Evolutionary conservation across 495 filamentous ascomycete species (phyloP).

Genomic region (Talaromyces stipitatus): DNA sequence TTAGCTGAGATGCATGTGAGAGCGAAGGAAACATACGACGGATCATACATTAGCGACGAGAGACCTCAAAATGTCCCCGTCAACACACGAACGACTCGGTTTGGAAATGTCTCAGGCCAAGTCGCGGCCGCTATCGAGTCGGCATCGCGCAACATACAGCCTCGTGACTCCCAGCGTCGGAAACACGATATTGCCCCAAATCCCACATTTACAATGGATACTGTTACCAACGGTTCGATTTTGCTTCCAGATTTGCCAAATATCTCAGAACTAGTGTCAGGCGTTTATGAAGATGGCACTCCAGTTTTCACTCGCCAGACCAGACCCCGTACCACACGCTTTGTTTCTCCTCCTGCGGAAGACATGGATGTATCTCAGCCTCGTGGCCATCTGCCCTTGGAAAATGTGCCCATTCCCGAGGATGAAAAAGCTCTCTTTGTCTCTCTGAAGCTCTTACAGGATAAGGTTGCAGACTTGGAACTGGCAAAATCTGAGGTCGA

Average conservation of each 20-base stretch:
- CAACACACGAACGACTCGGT: conserved; percentile 49
- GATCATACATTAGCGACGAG: conserved; percentile 43
- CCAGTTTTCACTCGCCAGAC: conserved; percentile 50
- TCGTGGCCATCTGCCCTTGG: conserved; percentile 43
- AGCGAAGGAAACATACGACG: conserved; percentile 47
- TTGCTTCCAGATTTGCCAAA: conserved; percentile 62
- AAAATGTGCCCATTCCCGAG: conserved; percentile 57
- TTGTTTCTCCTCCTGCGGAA: conserved; percentile 40
- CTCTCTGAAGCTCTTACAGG: conserved; percentile 59
- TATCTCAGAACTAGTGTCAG: conserved; percentile 64
- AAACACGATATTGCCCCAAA: conserved; percentile 10
- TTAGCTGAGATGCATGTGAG: conserved; percentile 49
- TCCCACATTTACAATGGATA: conserved; percentile 20
- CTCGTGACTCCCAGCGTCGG: conserved; percentile 23
- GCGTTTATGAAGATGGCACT: conserved; percentile 57
- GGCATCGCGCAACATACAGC: conserved; percentile 34
- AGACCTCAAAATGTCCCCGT: conserved; percentile 38
- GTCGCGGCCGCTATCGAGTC: conserved; percentile 38
- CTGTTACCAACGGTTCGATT: conserved; percentile 50
- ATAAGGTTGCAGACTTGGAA: conserved; percentile 57
- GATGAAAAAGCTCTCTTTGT: conserved; percentile 64
- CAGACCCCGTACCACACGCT: conserved; percentile 47
- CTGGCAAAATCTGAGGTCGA: conserved; percentile 50
- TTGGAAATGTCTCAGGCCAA: conserved; percentile 38
- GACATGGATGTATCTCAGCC: conserved; percentile 28